A percentile compares a stretch with the other conserved stretches of the same genome.
These are phyloP conservation scores for Albifimbria verrucaria DNA, from an alignment of 2,329 filamentous ascomycete species.

Conservation along the genomic window DNA sequence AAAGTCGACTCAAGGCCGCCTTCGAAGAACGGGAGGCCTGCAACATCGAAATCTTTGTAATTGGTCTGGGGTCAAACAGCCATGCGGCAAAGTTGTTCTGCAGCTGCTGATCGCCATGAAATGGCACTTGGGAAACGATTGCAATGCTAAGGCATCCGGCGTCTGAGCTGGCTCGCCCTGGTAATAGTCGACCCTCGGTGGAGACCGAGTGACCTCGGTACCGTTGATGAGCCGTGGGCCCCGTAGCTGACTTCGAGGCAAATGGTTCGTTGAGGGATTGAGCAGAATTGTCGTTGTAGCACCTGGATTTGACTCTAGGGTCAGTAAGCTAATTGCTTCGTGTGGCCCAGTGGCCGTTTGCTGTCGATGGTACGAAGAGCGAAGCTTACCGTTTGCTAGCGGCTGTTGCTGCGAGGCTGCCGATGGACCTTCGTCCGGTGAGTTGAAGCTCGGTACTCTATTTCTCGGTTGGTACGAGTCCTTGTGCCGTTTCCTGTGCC, in stretches of 20 bases:
- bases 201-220: constrained; percentile 29
- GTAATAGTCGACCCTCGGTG: constrained; percentile 36
- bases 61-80: constrained; percentile 45
- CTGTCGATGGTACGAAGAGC: neutral
- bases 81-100: constrained; percentile 47
- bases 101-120: constrained; percentile 27
- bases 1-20: constrained; percentile 48
- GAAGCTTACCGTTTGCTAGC: neutral
- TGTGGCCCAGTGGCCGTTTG: constrained; percentile 33
- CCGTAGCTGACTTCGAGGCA: constrained; percentile 17
- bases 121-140: constrained; percentile 21
- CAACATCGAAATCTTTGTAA: constrained; percentile 38
- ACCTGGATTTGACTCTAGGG: constrained; percentile 33
- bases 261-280: constrained; percentile 12
- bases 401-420: neutral
- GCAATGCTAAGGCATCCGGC: constrained; percentile 29
- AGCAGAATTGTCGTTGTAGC: constrained; percentile 22
- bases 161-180: constrained; percentile 22
- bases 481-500: constrained; percentile 64
- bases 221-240: constrained; percentile 31
- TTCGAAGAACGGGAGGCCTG: constrained; percentile 44
- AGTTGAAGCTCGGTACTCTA: constrained; percentile 45
- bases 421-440: constrained; percentile 21
- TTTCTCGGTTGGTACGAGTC: constrained; percentile 50
- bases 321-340: constrained; percentile 43